Evolutionary conservation across 2,329 filamentous ascomycete species (phyloP).

Genomic region (Diaporthe sp.): DNA sequence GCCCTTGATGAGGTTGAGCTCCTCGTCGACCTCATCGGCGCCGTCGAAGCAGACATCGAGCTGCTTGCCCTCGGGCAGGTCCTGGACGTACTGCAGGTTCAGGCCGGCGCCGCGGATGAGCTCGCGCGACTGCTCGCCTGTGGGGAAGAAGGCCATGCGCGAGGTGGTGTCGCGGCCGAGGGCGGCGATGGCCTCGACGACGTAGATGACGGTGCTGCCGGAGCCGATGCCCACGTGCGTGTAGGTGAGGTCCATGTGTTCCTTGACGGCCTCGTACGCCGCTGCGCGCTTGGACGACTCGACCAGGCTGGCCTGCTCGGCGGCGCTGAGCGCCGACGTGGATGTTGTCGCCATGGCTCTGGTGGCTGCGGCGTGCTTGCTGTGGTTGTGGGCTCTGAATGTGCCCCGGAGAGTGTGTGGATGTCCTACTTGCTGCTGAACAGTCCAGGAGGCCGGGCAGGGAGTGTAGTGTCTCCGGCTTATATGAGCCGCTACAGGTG

Average conservation of each 20-base stretch:
- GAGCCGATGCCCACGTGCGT: conserved; percentile 84
- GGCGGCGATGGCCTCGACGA: conserved; percentile 83
- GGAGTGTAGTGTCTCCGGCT: conserved; percentile 26
- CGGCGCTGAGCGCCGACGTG: conserved; percentile 44
- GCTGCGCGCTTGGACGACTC: conserved; percentile 83
- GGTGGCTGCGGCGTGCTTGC: conserved; percentile 16
- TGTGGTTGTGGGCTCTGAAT: not conserved
- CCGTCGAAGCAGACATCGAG: conserved; percentile 96
- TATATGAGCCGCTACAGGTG: conserved; percentile 29
- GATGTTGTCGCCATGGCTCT: conserved; percentile 54
- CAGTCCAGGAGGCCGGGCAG: not conserved
- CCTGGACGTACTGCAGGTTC: conserved; percentile 82
- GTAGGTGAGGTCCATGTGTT: conserved; percentile 76
- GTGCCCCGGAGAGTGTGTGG: not conserved
- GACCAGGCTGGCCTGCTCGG: conserved; percentile 59
- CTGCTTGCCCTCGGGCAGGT: conserved; percentile 69
- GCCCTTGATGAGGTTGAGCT: conserved; percentile 97
- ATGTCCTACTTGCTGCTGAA: conserved; percentile 5
- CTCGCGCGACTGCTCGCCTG: conserved; percentile 90
- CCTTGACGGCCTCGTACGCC: conserved; percentile 79
- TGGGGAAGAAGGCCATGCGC: conserved; percentile 89
- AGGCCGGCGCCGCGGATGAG: conserved; percentile 86
- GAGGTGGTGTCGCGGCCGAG: conserved; percentile 68
- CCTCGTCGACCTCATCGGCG: conserved; percentile 95
- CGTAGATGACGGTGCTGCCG: conserved; percentile 86